phyloP scores from a whole-genome alignment of 2,329 filamentous ascomycete species.

The Fragosphaeria purpurea region DNA sequence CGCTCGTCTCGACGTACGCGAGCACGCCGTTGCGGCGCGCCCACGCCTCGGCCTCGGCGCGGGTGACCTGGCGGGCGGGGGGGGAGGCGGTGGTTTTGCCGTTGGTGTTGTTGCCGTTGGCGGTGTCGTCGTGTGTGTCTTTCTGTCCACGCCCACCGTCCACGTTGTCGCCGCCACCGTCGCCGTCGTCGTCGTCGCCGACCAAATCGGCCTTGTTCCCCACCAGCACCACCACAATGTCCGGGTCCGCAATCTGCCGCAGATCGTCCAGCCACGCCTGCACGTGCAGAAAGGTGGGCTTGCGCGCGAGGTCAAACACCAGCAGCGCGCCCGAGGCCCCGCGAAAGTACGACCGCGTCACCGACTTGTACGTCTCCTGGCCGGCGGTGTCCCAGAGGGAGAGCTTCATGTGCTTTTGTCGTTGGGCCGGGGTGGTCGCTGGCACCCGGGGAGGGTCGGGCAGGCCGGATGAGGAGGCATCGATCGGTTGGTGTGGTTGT shows the following conservation, averaged over 20 bases:
- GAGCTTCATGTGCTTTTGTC: slow-evolving; percentile 79
- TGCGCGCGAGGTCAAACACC: slow-evolving; percentile 88
- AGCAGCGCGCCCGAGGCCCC: slow-evolving; percentile 64
- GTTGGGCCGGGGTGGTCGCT: slow-evolving; percentile 13
- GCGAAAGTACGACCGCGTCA: slow-evolving; percentile 88
- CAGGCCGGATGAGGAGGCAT: slow-evolving; percentile 26
- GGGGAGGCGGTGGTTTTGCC: slow-evolving; percentile 20
- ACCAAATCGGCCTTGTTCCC: slow-evolving; percentile 91
- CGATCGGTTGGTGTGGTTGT: not conserved
- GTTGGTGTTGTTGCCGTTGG: slow-evolving; percentile 32
- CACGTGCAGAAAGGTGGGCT: slow-evolving; percentile 75
- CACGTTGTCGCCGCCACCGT: slow-evolving; percentile 22
- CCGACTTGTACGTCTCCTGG: slow-evolving; percentile 95
- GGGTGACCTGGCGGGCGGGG: slow-evolving; percentile 69
- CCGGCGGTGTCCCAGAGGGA: slow-evolving; percentile 93
- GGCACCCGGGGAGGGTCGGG: slow-evolving; percentile 35
- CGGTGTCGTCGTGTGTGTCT: no score
- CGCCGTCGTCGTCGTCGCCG: slow-evolving; percentile 22
- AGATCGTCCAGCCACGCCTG: slow-evolving; percentile 92
- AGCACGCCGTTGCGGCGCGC: slow-evolving; percentile 75
- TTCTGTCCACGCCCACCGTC: no score
- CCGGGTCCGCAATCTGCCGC: slow-evolving; percentile 86
- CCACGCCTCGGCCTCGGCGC: slow-evolving; percentile 82
- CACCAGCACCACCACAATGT: slow-evolving; percentile 88
- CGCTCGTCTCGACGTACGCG: slow-evolving; percentile 91